phyloP scores from a whole-genome alignment of 371 early-diverging fungal species.

The Syncephalastrum racemosum region DNA sequence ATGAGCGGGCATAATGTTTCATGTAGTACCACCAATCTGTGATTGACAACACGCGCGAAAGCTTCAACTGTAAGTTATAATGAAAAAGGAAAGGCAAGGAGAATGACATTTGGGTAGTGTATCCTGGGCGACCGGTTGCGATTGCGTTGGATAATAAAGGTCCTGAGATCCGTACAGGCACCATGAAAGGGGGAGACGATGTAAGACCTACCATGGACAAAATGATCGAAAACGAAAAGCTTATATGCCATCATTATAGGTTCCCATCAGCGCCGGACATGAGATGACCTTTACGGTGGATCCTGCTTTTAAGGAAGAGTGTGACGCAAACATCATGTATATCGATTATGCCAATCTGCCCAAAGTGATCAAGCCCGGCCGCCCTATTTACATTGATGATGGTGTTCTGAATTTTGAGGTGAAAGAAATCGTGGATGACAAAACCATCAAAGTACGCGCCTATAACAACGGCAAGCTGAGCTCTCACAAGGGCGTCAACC shows the following conservation, averaged over 20 bases:
- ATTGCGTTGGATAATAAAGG: constrained; percentile 90
- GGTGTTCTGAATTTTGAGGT: constrained; percentile 86
- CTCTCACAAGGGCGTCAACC: constrained; percentile 86
- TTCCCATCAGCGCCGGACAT: constrained; percentile 71
- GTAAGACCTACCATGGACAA: constrained; percentile 19
- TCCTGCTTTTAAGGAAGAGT: constrained; percentile 59
- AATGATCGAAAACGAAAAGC: background rate
- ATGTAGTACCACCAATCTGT: constrained; percentile 78
- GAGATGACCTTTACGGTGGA: constrained; percentile 87
- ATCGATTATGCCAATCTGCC: constrained; percentile 88
- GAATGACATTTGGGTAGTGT: constrained; percentile 15
- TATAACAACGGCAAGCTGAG: constrained; percentile 76
- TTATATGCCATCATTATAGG: constrained; percentile 13
- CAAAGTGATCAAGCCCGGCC: constrained; percentile 78
- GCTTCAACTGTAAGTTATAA: constrained; percentile 45
- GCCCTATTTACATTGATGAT: constrained; percentile 86
- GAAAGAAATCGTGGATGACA: constrained; percentile 57
- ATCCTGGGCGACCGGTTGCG: constrained; percentile 69
- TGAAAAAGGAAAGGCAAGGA: background rate
- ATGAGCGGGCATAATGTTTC: background rate
- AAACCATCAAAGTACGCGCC: constrained; percentile 70
- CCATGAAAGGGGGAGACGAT: constrained; percentile 65
- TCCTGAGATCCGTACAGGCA: constrained; percentile 83
- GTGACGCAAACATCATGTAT: constrained; percentile 75
- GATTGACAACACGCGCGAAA: constrained; percentile 74